phyloP scores from a whole-genome alignment of 768 basidiomycete species.

The Agaricus sinodeliciosus region DNA sequence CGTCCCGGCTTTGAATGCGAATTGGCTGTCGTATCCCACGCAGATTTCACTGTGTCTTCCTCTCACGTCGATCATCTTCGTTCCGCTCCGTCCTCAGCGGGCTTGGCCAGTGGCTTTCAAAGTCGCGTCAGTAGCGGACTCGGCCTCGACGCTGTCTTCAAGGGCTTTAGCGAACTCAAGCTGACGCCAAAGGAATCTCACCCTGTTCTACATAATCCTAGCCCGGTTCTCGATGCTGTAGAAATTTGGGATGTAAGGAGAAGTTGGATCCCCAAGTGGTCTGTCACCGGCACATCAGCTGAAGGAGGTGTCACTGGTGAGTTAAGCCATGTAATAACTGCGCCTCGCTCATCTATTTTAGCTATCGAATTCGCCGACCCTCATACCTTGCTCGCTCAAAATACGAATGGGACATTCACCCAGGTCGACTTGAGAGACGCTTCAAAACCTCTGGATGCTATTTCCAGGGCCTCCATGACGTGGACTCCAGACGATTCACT shows the following conservation, averaged over 20 bases:
- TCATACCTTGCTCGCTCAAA: constrained; percentile 67
- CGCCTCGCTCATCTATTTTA: constrained; percentile 19
- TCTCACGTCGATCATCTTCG: constrained; percentile 17
- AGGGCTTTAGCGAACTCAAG: constrained; percentile 12
- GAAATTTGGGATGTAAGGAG: constrained; percentile 87
- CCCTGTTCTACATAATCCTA: background rate
- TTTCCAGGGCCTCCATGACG: constrained; percentile 54
- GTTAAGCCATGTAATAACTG: constrained; percentile 12
- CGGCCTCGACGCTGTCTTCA: constrained; percentile 21
- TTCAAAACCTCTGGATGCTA: constrained; percentile 57
- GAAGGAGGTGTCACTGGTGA: constrained; percentile 76
- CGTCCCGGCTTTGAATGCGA: constrained; percentile 74
- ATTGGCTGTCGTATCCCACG: constrained; percentile 66
- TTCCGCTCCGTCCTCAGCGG: constrained; percentile 11
- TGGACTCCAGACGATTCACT: constrained; percentile 66
- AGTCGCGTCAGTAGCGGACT: constrained; percentile 24
- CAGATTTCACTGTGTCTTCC: constrained; percentile 31
- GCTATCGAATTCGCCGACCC: constrained; percentile 67
- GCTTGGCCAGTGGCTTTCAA: constrained; percentile 12
- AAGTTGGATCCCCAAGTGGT: constrained; percentile 80
- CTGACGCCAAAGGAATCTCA: constrained; percentile 3
- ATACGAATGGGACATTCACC: constrained; percentile 70
- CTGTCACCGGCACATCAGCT: constrained; percentile 50
- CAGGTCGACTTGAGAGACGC: constrained; percentile 70
- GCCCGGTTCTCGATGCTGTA: constrained; percentile 45